Conservation (phyloP, 306 rosid genomes). For the Gillenia trifoliata region DNA sequence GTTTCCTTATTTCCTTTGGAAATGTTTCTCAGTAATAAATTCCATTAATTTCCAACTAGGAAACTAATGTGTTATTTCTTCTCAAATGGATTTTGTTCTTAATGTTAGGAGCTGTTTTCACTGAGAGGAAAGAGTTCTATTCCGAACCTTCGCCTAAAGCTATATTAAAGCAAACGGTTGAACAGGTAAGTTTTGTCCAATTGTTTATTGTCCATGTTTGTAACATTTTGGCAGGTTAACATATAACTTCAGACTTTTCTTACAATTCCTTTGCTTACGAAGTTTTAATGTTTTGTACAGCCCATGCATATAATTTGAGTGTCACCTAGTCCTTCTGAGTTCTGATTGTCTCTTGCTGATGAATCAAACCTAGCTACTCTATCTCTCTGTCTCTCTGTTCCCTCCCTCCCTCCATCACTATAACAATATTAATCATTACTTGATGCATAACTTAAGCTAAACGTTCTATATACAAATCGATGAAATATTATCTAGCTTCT, state of each 20-base stretch:
- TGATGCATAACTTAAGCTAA: neutral
- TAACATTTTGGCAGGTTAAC: neutral
- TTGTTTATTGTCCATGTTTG: conserved; percentile 8
- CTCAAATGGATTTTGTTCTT: conserved; percentile 2
- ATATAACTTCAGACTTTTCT: neutral
- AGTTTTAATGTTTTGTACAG: neutral
- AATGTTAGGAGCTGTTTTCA: conserved; percentile 84
- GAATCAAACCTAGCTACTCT: too few species aligned
- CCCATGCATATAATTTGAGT: neutral
- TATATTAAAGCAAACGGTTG: conserved; percentile 72
- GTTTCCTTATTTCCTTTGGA: neutral
- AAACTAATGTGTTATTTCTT: neutral
- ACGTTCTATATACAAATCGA: neutral
- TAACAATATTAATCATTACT: neutral
- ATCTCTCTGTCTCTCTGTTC: too few species aligned
- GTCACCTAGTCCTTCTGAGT: too few species aligned
- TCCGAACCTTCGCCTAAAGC: conserved; percentile 75
- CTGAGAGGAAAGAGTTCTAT: conserved; percentile 97
- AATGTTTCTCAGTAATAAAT: neutral
- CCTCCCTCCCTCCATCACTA: too few species aligned
- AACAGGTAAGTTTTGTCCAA: conserved; percentile 55
- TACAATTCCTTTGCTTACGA: neutral
- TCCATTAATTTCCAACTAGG: neutral
- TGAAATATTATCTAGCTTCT: neutral
- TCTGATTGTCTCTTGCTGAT: too few species aligned